These are phyloP conservation scores for Guyanaporus albipodus DNA, from an alignment of 768 basidiomycete genomes.

Conservation along the genomic window DNA sequence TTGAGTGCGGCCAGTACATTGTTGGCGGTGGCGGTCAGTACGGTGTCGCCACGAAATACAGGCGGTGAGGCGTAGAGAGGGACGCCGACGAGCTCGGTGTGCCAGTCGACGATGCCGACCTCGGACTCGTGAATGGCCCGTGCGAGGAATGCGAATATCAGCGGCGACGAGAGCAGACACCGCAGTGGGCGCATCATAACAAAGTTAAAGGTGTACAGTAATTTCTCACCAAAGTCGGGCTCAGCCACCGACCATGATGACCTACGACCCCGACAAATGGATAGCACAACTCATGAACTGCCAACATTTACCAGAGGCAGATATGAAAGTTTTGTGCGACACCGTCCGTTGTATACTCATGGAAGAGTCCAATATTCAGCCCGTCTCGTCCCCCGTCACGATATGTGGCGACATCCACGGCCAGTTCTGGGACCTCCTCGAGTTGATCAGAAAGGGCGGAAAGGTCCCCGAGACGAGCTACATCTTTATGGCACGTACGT, in stretches of 20 bases:
- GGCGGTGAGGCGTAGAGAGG: constrained; percentile 58
- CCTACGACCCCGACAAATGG: constrained; percentile 69
- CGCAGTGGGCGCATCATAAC: not conserved
- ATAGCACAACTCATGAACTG: constrained; percentile 85
- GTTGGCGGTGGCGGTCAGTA: constrained; percentile 62
- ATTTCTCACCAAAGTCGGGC: no score
- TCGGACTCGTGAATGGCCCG: constrained; percentile 67
- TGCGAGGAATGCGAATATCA: constrained; percentile 21
- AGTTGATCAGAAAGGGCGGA: constrained; percentile 83
- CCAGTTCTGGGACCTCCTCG: constrained; percentile 95
- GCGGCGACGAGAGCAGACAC: constrained; percentile 17
- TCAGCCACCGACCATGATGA: constrained; percentile 29
- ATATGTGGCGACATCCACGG: constrained; percentile 97
- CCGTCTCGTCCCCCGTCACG: constrained; percentile 92
- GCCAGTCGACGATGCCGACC: constrained; percentile 85
- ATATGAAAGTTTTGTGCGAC: constrained; percentile 92
- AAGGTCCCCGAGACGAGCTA: constrained; percentile 86
- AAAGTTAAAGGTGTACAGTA: not conserved
- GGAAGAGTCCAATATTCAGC: constrained; percentile 97
- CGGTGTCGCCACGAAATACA: constrained; percentile 52
- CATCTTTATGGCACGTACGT: constrained; percentile 89
- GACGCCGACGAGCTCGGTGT: constrained; percentile 71
- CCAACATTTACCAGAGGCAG: constrained; percentile 82
- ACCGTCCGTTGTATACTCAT: constrained; percentile 84
- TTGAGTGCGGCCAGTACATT: constrained; percentile 79